These are phyloP conservation scores for Typha latifolia DNA, from an alignment of 176 grass and related monocot genomes.

Conservation along the genomic window DNA sequence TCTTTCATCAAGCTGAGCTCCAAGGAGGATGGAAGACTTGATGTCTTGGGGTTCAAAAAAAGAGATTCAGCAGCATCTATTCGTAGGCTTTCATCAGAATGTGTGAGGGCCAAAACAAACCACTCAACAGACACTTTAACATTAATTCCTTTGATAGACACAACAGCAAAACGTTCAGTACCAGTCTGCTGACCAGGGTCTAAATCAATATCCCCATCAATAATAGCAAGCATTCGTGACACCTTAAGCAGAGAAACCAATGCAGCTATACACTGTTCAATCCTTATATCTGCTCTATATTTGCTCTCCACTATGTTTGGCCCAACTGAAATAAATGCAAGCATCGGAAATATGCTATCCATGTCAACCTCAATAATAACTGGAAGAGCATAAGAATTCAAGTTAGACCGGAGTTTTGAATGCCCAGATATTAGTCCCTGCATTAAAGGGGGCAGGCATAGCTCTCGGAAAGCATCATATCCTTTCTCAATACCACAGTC, in stretches of 20 bases:
- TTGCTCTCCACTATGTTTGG: conserved; percentile 35
- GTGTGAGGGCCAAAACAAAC: conserved; percentile 84
- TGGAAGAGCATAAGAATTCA: conserved; percentile 87
- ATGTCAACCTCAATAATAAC: conserved; percentile 55
- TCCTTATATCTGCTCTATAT: conserved; percentile 42
- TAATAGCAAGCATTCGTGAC: conserved; percentile 67
- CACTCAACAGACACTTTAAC: conserved; percentile 70
- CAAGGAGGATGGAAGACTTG: conserved; percentile 88
- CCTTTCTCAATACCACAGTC: conserved; percentile 75
- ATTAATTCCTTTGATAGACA: conserved; percentile 71
- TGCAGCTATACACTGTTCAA: conserved; percentile 80
- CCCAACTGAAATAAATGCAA: conserved; percentile 80
- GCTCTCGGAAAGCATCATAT: conserved; percentile 56
- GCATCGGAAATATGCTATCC: conserved; percentile 95
- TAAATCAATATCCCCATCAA: conserved; percentile 90
- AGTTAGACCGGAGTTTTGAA: conserved; percentile 85
- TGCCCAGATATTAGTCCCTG: conserved; percentile 63
- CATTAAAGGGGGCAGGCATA: conserved; percentile 76
- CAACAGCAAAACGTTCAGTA: conserved; percentile 37
- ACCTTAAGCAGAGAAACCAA: conserved; percentile 87
- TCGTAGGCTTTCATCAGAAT: conserved; percentile 76
- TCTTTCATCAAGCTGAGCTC: conserved; percentile 76
- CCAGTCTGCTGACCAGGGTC: conserved; percentile 28
- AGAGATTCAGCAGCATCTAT: conserved; percentile 93
- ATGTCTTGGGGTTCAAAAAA: conserved; percentile 90